Conservation (phyloP, 805 yeast species). For the Ogataea trehalophila region DNA sequence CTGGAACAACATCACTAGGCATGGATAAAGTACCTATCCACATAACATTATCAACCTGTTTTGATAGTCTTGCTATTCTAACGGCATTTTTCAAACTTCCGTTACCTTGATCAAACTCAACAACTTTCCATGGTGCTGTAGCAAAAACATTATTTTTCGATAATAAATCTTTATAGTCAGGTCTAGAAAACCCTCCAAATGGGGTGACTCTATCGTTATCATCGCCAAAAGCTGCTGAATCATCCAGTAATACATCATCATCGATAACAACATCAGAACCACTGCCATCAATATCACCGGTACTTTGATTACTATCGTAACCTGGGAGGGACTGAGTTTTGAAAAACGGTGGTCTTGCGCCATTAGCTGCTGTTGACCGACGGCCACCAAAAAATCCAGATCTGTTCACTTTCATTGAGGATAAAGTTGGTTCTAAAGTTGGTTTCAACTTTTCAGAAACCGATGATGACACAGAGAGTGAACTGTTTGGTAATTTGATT, state of each 20-base stretch:
- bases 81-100: constrained; percentile 88
- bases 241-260: constrained; percentile 4
- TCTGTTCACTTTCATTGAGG: constrained; percentile 17
- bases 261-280: background rate
- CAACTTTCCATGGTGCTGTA: constrained; percentile 69
- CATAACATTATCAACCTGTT: constrained; percentile 34
- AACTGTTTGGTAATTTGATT: constrained; percentile 4
- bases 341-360: constrained; percentile 1
- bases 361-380: constrained; percentile 2
- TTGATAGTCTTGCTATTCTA: constrained; percentile 46
- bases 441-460: constrained; percentile 15
- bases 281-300: background rate
- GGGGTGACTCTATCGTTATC: constrained; percentile 42
- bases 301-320: background rate
- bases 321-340: background rate
- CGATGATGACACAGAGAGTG: constrained; percentile 4
- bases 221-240: background rate
- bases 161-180: constrained; percentile 46
- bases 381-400: constrained; percentile 10
- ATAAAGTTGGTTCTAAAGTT: constrained; percentile 15
- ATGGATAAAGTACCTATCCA: constrained; percentile 95
- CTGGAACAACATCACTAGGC: constrained; percentile 80
- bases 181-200: constrained; percentile 72
- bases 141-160: constrained; percentile 44
- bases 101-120: constrained; percentile 70